Evolutionary conservation across 2,329 filamentous ascomycete species (phyloP), one percentile per base, ranked within the genome.

Genomic region (Colletotrichum ledebouriae): DNA sequence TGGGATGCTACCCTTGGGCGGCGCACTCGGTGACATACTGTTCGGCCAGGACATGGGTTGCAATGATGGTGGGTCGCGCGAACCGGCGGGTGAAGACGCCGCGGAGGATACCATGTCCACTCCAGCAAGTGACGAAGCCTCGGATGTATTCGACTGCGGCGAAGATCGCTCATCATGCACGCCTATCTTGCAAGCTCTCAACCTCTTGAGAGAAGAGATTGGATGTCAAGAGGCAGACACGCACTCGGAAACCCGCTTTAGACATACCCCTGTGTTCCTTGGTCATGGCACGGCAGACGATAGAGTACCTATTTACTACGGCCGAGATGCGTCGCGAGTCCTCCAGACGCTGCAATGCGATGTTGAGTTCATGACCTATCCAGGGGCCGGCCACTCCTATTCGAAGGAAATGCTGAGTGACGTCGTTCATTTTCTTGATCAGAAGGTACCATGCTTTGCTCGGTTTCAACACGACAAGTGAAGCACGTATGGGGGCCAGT

Each of bases 331-430:
- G 0, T 73, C 73, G 1, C 72, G 72, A 1, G 75, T 77, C 41
- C 71, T 87, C 20, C 58, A 72, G 1, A 71, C 70, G 2, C 67
- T 84, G 57, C 80, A 78, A 0, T 69, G 79, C 25, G 57, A 75
- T 1, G 76, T 80, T 0, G 60, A 77, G 7, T 81, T 81, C 72
- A 75, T 75, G 9, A 74, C 75, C 7, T 86, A 86, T 61, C 67
- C 75, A 4, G 78, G 73, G 1, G 72, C 85, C 2, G 82, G 77
- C 0, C 84, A 87, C 68, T 85, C 82, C 80, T 82, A 84, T 59
- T 82, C 78, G 1, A 64, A 72, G 1, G 72, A 77, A 29, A 84
- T 84, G 80, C 65, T 84, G 6, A 44, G 59, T 4, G 77, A 83
- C 59, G 74, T 84, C 11, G 3, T 70, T 76, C 13, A 41, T 57